phyloP scores from a whole-genome alignment of 208 protist species.

The Herpetomonas samuelpessoai region DNA sequence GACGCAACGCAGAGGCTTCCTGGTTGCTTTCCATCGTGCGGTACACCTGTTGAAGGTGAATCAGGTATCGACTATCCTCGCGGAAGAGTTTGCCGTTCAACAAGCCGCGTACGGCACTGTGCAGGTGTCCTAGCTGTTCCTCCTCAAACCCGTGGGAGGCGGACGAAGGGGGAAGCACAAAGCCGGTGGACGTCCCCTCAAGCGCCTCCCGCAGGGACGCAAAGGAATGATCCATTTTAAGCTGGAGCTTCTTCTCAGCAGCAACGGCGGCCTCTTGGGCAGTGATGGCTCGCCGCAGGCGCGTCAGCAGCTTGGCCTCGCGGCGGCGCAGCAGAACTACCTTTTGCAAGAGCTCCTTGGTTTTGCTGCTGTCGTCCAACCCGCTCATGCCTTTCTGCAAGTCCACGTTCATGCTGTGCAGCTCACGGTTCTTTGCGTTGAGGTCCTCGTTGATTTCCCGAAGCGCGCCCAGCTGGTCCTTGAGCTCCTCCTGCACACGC shows the following conservation, averaged over 20 bases:
- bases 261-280: slow-evolving; percentile 44
- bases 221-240: slow-evolving; percentile 55
- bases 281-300: slow-evolving; percentile 59
- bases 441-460: slow-evolving; percentile 66
- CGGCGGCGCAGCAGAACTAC: slow-evolving; percentile 79
- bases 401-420: slow-evolving; percentile 58
- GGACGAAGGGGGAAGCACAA: slow-evolving; percentile 73
- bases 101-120: slow-evolving; percentile 31
- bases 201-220: slow-evolving; percentile 64
- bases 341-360: slow-evolving; percentile 72
- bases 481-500: slow-evolving; percentile 26
- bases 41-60: slow-evolving; percentile 67
- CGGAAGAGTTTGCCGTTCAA: slow-evolving; percentile 62
- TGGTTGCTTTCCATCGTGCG: slow-evolving; percentile 45
- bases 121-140: slow-evolving; percentile 56
- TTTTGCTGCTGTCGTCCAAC: slow-evolving; percentile 28
- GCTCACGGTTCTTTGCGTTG: slow-evolving; percentile 27
- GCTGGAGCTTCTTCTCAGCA: slow-evolving; percentile 33
- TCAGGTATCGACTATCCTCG: slow-evolving; percentile 72
- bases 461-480: slow-evolving; percentile 37
- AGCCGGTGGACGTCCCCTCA: slow-evolving; percentile 49
- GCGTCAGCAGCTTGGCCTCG: slow-evolving; percentile 73
- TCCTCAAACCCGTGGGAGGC: slow-evolving; percentile 44
- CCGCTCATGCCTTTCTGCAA: slow-evolving; percentile 33
- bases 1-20: slow-evolving; percentile 46